A percentile compares a stretch with the other conserved stretches of the same genome.
These are phyloP conservation scores for Neoconidiobolus thromboides DNA, from an alignment of 371 early-diverging fungal genomes.

Conservation along the genomic window DNA sequence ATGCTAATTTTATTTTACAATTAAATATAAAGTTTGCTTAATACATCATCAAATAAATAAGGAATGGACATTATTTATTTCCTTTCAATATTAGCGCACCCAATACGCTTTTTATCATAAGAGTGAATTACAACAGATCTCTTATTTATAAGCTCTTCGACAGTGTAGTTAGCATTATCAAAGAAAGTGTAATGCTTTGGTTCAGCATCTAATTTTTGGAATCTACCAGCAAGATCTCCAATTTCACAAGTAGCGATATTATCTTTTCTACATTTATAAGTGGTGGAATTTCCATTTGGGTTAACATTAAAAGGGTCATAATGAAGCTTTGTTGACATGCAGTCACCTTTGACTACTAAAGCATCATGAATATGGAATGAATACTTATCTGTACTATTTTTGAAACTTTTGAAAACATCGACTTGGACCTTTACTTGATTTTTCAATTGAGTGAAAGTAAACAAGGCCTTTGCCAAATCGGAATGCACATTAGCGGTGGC, in stretches of 20 bases:
- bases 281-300: not conserved
- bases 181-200: not conserved
- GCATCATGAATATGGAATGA: slow-evolving; percentile 5
- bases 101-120: not conserved
- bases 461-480: not conserved
- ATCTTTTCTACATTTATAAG: not conserved
- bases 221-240: slow-evolving; percentile 28
- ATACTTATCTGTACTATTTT: not conserved
- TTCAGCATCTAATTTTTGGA: slow-evolving; percentile 9
- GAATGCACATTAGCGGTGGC: not conserved
- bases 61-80: no score
- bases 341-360: slow-evolving; percentile 20
- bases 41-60: no score
- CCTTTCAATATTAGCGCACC: slow-evolving; percentile 2
- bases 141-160: not conserved
- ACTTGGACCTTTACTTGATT: not conserved
- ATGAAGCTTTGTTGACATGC: slow-evolving; percentile 24
- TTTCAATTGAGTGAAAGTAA: not conserved
- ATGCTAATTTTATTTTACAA: no score
- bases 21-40: no score
- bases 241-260: slow-evolving; percentile 19
- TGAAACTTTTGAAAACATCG: not conserved
- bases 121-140: slow-evolving; percentile 4
- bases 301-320: slow-evolving; percentile 20
- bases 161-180: not conserved